These are phyloP conservation scores for Talaromyces amestolkiae DNA, from an alignment of 2,329 filamentous ascomycete species.

Conservation along the genomic window DNA sequence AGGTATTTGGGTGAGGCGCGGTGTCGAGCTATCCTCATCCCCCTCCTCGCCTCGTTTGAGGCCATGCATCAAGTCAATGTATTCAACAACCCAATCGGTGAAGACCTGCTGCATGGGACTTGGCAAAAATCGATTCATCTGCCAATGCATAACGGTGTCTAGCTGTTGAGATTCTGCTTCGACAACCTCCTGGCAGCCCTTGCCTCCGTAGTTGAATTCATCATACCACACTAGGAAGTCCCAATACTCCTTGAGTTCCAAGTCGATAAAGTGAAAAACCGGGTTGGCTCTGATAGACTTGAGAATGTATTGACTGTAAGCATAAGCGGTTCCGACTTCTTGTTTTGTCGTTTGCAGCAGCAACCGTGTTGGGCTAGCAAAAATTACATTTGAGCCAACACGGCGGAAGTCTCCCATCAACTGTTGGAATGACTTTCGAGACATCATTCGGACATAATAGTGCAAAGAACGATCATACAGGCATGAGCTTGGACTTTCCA, in stretches of 20 bases:
- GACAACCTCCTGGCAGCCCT: conserved; percentile 78
- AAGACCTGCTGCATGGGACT: conserved; percentile 76
- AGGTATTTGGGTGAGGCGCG: conserved; percentile 60
- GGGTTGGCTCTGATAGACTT: conserved; percentile 96
- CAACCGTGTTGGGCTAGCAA: conserved; percentile 83
- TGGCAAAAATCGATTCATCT: conserved; percentile 87
- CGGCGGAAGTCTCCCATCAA: conserved; percentile 95
- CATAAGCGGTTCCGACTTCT: conserved; percentile 93
- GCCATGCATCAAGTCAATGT: conserved; percentile 88
- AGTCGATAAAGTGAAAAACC: conserved; percentile 92
- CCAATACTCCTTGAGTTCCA: conserved; percentile 99
- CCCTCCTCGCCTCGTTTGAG: conserved; percentile 67
- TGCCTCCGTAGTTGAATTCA: conserved; percentile 97
- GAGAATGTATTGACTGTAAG: conserved; percentile 95
- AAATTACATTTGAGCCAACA: conserved; percentile 93
- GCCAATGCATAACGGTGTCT: conserved; percentile 97
- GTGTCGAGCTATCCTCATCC: conserved; percentile 58
- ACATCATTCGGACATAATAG: conserved; percentile 99
- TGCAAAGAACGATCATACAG: conserved; percentile 92
- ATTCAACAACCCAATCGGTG: conserved; percentile 89
- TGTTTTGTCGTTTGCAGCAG: conserved; percentile 94
- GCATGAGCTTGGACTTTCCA: conserved; percentile 87
- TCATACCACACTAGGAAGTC: conserved; percentile 99
- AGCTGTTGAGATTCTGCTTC: conserved; percentile 74
- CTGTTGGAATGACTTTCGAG: conserved; percentile 92